A percentile compares a stretch with the other conserved stretches of the same genome.
Evolutionary conservation across 2,329 filamentous ascomycete species (phyloP).

Genomic region (Ophiocordyceps camponoti-saundersi): DNA sequence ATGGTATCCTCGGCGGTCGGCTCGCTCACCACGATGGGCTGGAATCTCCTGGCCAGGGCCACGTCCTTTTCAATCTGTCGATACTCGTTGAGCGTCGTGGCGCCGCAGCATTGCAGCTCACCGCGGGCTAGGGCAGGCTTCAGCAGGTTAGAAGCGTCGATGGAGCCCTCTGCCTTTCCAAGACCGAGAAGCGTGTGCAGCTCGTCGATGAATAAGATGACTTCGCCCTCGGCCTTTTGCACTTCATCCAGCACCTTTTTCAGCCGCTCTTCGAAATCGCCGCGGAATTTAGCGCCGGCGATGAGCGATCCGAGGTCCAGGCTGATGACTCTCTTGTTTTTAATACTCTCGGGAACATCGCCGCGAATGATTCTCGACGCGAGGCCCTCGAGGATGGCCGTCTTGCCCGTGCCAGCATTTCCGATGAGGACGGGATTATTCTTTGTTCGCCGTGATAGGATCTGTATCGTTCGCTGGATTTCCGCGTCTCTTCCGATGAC

Average conservation of each 20-base stretch:
- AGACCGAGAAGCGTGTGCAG: slow-evolving; percentile 98
- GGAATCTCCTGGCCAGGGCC: slow-evolving; percentile 95
- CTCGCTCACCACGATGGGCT: slow-evolving; percentile 95
- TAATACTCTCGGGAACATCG: slow-evolving; percentile 89
- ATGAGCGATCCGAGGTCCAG: slow-evolving; percentile 91
- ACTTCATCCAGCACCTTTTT: slow-evolving; percentile 98
- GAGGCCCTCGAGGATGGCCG: slow-evolving; percentile 89
- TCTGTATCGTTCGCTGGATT: slow-evolving; percentile 79
- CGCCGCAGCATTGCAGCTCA: slow-evolving; percentile 94
- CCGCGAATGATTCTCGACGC: slow-evolving; percentile 91
- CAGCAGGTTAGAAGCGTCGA: slow-evolving; percentile 94
- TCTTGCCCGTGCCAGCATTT: slow-evolving; percentile 96
- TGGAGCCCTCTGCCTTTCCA: slow-evolving; percentile 85
- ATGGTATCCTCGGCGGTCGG: slow-evolving; percentile 77
- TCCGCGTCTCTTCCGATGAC: slow-evolving; percentile 96
- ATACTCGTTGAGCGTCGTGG: slow-evolving; percentile 88
- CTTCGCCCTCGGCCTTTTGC: slow-evolving; percentile 83
- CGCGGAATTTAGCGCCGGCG: slow-evolving; percentile 93
- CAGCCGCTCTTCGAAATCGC: slow-evolving; percentile 98
- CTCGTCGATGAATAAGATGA: slow-evolving; percentile 95
- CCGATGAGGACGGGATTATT: slow-evolving; percentile 98
- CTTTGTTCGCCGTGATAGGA: slow-evolving; percentile 85
- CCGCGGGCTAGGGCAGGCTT: slow-evolving; percentile 97
- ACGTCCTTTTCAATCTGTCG: slow-evolving; percentile 98
- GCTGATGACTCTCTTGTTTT: slow-evolving; percentile 83